phyloP scores from a whole-genome alignment of 2,329 filamentous ascomycete species.

The Aspergillus brunneoviolaceus region DNA sequence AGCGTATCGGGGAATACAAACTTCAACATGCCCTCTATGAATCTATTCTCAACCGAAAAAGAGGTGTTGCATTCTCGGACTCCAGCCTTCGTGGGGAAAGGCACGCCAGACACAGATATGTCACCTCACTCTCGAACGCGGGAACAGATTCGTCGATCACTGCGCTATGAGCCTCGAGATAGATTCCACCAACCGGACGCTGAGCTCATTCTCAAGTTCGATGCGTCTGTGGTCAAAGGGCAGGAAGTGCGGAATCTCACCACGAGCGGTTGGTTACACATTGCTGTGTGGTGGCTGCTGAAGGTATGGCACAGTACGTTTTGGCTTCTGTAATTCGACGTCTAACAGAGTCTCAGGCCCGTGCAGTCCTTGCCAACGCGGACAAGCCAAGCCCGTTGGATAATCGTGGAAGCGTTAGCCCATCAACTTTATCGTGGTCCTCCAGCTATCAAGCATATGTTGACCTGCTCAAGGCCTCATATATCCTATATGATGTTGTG shows the following conservation, averaged over 20 bases:
- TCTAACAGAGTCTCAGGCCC: slow-evolving; percentile 19
- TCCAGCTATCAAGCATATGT: slow-evolving; percentile 31
- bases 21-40: neutral
- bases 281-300: slow-evolving; percentile 36
- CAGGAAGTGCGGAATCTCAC: slow-evolving; percentile 23
- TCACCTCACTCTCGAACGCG: slow-evolving; percentile 23
- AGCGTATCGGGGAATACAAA: slow-evolving; percentile 4
- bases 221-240: slow-evolving; percentile 21
- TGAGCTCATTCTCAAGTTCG: slow-evolving; percentile 21
- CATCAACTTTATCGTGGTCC: slow-evolving; percentile 22
- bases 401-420: slow-evolving; percentile 25
- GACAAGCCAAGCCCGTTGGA: slow-evolving; percentile 21
- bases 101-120: slow-evolving; percentile 17
- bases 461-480: slow-evolving; percentile 34
- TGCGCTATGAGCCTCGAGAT: slow-evolving; percentile 29
- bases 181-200: slow-evolving; percentile 25
- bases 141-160: slow-evolving; percentile 26
- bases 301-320: slow-evolving; percentile 21
- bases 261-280: slow-evolving; percentile 30
- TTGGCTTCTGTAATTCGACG: neutral
- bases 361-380: slow-evolving; percentile 23
- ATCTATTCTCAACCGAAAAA: neutral
- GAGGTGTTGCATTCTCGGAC: slow-evolving; percentile 3
- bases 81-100: neutral
- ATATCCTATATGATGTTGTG: slow-evolving; percentile 34